Base-by-base conservation (phyloP, 2,329 filamentous ascomycete genomes). In the Bipolaris sorokiniana region DNA sequence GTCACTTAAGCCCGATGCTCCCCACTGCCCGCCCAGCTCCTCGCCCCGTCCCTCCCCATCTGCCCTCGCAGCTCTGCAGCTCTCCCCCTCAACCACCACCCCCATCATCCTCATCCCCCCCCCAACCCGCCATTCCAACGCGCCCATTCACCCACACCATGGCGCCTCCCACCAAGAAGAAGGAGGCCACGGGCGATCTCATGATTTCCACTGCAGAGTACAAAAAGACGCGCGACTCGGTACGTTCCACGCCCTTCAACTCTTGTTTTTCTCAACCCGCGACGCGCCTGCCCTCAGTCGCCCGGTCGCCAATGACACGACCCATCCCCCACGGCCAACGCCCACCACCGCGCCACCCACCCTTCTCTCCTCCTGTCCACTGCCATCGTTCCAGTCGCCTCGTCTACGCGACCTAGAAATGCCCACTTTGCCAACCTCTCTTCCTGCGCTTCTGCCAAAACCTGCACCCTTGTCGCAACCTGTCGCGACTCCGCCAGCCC, bases 141-240 rank as follows among this genome's bases (percentile, higher is more conserved):
- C 56, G 15, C 10, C 40, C 55, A 50, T 18, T 61, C 41, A 55
- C 47, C 38, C 58, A 36, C 56, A 59, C 20, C 58, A 74, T 74
- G 71, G 67, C 66, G 13, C 63, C 63, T 38, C 61, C 65, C n/a
- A 56, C 59, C 46, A 66, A 65, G 50, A 50, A 68, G 9, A 76
- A 76, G 64, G 68, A 74, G 33, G 70, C 72, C 42, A 71, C 67
- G 36, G 71, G 69, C 55, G 72, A 76, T 65, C 64, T 77, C 9
- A 67, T 71, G 67, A 70, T 90, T 63, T 86, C 91, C 60, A 83
- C 90, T 55, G 88, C 91, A 56, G 89, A 91, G 76, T 94, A 94
- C 75, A 84, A 91, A 59, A 84, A 88, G 72, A 91, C 92, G 47
- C 86, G 91, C 70, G 91, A 96, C 75, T 88, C 87, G 75, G 92